Conservation (phyloP, 2,329 filamentous ascomycete genomes). For the Didymella segeticola region DNA sequence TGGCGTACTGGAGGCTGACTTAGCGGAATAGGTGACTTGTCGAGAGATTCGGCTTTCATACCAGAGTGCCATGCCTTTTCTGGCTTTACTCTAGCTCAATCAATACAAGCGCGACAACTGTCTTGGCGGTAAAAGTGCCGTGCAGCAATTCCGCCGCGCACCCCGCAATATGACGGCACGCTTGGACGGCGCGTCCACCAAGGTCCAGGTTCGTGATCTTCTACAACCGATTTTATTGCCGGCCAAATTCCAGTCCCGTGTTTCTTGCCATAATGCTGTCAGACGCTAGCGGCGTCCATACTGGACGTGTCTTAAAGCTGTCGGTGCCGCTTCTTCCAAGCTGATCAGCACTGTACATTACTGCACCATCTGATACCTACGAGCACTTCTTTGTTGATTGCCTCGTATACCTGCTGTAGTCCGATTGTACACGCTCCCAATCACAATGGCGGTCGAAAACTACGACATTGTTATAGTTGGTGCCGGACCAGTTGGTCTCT, state of each 20-base stretch:
- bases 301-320: constrained; percentile 26
- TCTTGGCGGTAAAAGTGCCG: constrained; percentile 34
- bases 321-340: constrained; percentile 6
- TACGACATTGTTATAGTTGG: constrained; percentile 83
- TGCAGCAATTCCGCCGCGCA: constrained; percentile 30
- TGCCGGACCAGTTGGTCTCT: constrained; percentile 85
- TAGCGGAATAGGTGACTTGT: constrained; percentile 5
- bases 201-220: constrained; percentile 17
- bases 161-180: constrained; percentile 39
- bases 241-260: constrained; percentile 30
- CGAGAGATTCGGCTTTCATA: constrained; percentile 3
- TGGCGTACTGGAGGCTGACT: constrained; percentile 12
- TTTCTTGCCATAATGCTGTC: constrained; percentile 32
- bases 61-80: not conserved
- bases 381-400: constrained; percentile 5
- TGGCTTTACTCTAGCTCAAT: not conserved
- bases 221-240: constrained; percentile 37
- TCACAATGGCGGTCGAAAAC: constrained; percentile 48
- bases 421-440: not conserved
- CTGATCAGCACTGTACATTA: constrained; percentile 8
- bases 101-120: not conserved
- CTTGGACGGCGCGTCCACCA: constrained; percentile 18
- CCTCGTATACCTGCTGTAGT: not conserved
- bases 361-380: constrained; percentile 15
- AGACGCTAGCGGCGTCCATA: constrained; percentile 23